Percentiles rank a stretch among this genome's conserved stretches.
These are phyloP conservation scores for Neurospora discreta DNA, from an alignment of 495 filamentous ascomycete genomes.

Conservation along the genomic window DNA sequence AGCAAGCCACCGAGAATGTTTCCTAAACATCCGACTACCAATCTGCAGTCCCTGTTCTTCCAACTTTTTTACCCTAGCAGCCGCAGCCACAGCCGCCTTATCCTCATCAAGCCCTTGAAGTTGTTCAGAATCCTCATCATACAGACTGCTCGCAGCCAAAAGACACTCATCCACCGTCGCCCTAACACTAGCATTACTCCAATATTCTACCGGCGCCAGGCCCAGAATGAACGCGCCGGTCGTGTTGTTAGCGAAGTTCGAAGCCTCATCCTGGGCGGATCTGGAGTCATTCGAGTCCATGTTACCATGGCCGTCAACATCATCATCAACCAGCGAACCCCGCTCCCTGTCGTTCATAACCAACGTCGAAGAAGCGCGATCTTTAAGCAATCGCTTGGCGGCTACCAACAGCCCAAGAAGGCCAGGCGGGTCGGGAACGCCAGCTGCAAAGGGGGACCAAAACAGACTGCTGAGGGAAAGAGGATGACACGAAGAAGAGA, in stretches of 20 bases:
- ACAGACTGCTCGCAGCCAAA: neutral
- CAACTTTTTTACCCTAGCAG: neutral
- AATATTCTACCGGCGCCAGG: conserved; percentile 37
- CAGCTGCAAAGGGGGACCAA: neutral
- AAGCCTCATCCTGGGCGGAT: neutral
- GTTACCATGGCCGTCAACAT: neutral
- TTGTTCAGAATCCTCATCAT: neutral
- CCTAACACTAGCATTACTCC: conserved; percentile 32
- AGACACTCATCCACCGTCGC: conserved; percentile 21
- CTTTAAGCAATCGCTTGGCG: conserved; percentile 32
- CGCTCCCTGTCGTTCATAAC: conserved; percentile 11
- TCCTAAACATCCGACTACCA: neutral
- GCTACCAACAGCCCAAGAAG: conserved; percentile 38
- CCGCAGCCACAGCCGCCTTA: neutral
- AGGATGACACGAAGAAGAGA: conserved; percentile 5
- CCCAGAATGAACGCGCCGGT: conserved; percentile 37
- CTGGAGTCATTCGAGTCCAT: conserved; percentile 10
- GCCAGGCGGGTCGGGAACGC: conserved; percentile 32
- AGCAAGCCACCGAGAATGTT: neutral
- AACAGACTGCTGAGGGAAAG: neutral
- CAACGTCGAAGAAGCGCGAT: conserved; percentile 28
- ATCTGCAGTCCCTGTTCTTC: neutral
- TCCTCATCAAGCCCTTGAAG: neutral
- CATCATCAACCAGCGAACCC: neutral
- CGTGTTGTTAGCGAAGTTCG: conserved; percentile 25